phyloP scores from a whole-genome alignment of 352 stramenopile genomes.

The Globisporangium sylvaticum region DNA sequence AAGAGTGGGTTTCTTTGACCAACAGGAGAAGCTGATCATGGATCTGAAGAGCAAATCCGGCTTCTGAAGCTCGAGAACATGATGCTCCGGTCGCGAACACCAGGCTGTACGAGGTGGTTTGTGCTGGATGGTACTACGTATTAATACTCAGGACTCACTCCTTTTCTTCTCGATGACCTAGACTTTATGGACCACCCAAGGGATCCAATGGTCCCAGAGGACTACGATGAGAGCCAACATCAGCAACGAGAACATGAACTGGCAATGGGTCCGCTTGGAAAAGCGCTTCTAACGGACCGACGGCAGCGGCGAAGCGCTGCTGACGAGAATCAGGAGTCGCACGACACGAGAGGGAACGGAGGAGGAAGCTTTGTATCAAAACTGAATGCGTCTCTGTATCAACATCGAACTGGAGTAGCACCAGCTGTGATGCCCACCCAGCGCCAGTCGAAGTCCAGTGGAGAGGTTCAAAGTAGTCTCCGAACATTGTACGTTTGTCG shows the following conservation, averaged over 20 bases:
- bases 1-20: no score
- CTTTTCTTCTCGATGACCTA: constrained; percentile 6
- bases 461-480: constrained; percentile 2
- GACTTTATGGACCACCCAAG: constrained; percentile 44
- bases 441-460: constrained; percentile 17
- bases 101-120: constrained; percentile 42
- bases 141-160: background rate
- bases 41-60: constrained; percentile 65
- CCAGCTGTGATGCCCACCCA: background rate
- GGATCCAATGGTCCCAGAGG: constrained; percentile 11
- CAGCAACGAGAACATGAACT: background rate
- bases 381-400: background rate
- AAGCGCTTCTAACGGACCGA: constrained; percentile 18
- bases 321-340: constrained; percentile 14
- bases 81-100: constrained; percentile 58
- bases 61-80: constrained; percentile 66
- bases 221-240: background rate
- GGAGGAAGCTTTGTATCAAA: background rate
- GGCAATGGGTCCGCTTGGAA: constrained; percentile 15
- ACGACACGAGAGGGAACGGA: background rate
- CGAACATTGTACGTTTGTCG: constrained; percentile 10
- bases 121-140: background rate
- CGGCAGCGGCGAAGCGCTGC: background rate
- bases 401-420: background rate
- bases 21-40: constrained; percentile 55